Evolutionary conservation across 495 filamentous ascomycete genomes (phyloP).

Genomic region (Aeminium ludgeri): DNA sequence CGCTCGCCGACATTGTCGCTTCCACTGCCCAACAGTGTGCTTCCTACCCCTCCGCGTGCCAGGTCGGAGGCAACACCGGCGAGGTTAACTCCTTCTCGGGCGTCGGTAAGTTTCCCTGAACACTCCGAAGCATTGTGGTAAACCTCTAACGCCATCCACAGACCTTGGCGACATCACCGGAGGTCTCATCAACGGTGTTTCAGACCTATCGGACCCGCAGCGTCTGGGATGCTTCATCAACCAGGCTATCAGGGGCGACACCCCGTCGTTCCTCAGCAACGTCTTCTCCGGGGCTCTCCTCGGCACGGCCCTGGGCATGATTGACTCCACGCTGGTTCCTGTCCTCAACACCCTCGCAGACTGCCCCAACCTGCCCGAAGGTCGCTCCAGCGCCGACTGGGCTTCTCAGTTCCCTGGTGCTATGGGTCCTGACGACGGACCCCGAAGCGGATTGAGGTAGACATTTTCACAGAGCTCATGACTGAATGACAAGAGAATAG

Average conservation of each 20-base stretch:
- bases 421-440: too few species aligned
- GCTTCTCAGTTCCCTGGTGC: too few species aligned
- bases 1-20: not conserved
- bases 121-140: not conserved
- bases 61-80: not conserved
- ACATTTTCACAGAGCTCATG: too few species aligned
- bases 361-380: too few species aligned
- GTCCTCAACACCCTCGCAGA: too few species aligned
- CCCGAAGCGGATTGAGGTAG: too few species aligned
- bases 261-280: not conserved
- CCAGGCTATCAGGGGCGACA: not conserved
- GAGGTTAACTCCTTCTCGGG: not conserved
- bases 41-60: not conserved
- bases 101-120: not conserved
- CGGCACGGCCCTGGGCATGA: not conserved
- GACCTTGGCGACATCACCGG: slow-evolving; percentile 3
- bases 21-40: slow-evolving; percentile 3
- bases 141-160: not conserved
- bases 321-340: not conserved
- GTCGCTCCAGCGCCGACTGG: too few species aligned
- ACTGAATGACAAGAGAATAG: too few species aligned
- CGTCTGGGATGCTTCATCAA: slow-evolving; percentile 1
- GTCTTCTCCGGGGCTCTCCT: not conserved
- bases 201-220: not conserved
- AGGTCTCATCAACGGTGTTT: not conserved